phyloP scores from a whole-genome alignment of 148 eudicot genomes.

The Chenopodium quinoa region DNA sequence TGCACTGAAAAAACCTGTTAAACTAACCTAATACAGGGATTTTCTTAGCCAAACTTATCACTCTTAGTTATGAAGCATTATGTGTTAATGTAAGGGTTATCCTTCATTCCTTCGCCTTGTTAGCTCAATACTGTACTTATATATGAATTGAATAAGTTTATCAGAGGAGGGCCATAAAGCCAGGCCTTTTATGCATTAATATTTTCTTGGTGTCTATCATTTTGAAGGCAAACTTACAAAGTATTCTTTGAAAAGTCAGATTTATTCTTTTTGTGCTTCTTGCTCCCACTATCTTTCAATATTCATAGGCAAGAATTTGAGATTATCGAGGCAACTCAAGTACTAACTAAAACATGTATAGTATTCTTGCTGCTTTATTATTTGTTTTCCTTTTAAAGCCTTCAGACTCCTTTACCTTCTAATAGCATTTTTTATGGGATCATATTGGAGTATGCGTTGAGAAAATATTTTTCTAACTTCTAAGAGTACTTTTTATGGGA shows the following conservation, averaged over 20 bases:
- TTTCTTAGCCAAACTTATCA: too few species aligned
- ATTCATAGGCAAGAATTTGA: slow-evolving; percentile 76
- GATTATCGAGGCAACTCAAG: slow-evolving; percentile 74
- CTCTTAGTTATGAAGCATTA: background rate
- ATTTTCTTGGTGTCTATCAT: background rate
- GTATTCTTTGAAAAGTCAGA: slow-evolving; percentile 74
- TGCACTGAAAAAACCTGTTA: background rate
- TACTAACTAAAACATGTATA: slow-evolving; percentile 20
- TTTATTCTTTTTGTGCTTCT: slow-evolving; percentile 65
- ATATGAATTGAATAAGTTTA: background rate
- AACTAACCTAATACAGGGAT: too few species aligned
- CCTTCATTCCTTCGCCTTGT: background rate
- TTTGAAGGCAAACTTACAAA: slow-evolving; percentile 72
- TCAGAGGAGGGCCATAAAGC: background rate
- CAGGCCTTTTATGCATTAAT: background rate
- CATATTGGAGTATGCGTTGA: background rate
- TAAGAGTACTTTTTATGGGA: too few species aligned
- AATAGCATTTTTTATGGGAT: background rate
- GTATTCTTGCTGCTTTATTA: background rate
- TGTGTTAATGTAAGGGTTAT: background rate
- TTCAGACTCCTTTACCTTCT: background rate
- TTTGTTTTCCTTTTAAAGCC: background rate
- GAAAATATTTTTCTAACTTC: background rate
- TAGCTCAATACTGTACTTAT: background rate
- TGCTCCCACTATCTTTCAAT: slow-evolving; percentile 63